A percentile compares a stretch with the other conserved stretches of the same genome.
Evolutionary conservation across 805 yeast genomes (phyloP).

Genomic region (Starmerella bombicola): DNA sequence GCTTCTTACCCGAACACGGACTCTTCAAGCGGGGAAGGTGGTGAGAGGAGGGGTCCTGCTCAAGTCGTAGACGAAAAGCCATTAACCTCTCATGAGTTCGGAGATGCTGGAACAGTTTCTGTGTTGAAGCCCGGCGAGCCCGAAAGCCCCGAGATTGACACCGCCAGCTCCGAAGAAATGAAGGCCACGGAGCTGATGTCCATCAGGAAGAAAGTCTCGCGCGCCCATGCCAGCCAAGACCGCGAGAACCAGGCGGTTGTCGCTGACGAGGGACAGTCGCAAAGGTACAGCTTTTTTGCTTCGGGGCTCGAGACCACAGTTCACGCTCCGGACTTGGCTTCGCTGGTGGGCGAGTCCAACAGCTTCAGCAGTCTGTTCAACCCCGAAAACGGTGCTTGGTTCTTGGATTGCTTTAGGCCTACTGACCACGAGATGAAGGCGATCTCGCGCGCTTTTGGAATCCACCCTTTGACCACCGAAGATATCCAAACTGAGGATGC

Average conservation of each 20-base stretch:
- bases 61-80: too few relatives aligned
- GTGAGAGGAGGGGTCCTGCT: not conserved
- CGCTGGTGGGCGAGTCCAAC: constrained; percentile 48
- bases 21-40: not conserved
- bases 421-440: constrained; percentile 91
- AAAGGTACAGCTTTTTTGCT: constrained; percentile 71
- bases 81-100: too few relatives aligned
- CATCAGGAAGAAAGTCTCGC: constrained; percentile 1
- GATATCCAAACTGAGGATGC: constrained; percentile 94
- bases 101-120: too few relatives aligned
- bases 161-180: too few relatives aligned
- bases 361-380: constrained; percentile 58
- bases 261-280: constrained; percentile 38
- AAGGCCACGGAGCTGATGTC: not conserved
- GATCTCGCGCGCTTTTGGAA: constrained; percentile 84
- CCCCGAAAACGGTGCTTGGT: constrained; percentile 73
- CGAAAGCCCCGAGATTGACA: too few relatives aligned
- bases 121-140: too few relatives aligned
- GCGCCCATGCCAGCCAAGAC: not conserved
- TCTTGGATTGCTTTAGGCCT: constrained; percentile 91
- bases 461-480: constrained; percentile 95
- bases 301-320: constrained; percentile 75
- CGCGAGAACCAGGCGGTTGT: not conserved
- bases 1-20: not conserved
- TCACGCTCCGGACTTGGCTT: constrained; percentile 78